A percentile compares a stretch with the other conserved stretches of the same genome.
Conservation (phyloP, 129 eudicot genomes). For the Ambrosia trifida region DNA sequence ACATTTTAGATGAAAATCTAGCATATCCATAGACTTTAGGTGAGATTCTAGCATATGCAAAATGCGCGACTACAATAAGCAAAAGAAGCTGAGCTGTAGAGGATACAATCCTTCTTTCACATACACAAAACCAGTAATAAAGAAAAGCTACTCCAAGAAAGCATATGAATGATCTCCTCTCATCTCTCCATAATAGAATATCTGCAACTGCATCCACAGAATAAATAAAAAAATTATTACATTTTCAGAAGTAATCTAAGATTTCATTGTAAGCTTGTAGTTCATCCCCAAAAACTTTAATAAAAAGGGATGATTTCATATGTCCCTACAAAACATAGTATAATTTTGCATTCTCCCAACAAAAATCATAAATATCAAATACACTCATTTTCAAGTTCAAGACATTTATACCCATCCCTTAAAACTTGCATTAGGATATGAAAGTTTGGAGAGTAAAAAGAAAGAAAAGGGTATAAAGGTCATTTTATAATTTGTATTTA, state of each 20-base stretch:
- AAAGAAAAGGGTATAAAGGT: conserved; percentile 2
- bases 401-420: neutral
- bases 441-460: neutral
- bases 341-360: neutral
- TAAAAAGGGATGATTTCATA: neutral
- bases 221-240: neutral
- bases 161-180: conserved; percentile 68
- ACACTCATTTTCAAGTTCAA: neutral
- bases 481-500: neutral
- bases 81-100: conserved; percentile 70
- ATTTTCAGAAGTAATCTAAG: neutral
- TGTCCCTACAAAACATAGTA: neutral
- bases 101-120: conserved; percentile 68
- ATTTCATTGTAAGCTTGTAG: conserved; percentile 7
- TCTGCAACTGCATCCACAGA: conserved; percentile 74
- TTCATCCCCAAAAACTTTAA: neutral
- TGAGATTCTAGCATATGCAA: conserved; percentile 52
- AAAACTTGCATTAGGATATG: neutral
- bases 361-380: neutral
- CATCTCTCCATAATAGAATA: conserved; percentile 87
- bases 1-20: conserved; percentile 57
- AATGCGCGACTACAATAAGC: conserved; percentile 38
- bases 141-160: conserved; percentile 53
- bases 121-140: conserved; percentile 77
- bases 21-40: conserved; percentile 51